These are phyloP conservation scores for Lentinula sp. DNA, from an alignment of 768 basidiomycete genomes.

Conservation along the genomic window DNA sequence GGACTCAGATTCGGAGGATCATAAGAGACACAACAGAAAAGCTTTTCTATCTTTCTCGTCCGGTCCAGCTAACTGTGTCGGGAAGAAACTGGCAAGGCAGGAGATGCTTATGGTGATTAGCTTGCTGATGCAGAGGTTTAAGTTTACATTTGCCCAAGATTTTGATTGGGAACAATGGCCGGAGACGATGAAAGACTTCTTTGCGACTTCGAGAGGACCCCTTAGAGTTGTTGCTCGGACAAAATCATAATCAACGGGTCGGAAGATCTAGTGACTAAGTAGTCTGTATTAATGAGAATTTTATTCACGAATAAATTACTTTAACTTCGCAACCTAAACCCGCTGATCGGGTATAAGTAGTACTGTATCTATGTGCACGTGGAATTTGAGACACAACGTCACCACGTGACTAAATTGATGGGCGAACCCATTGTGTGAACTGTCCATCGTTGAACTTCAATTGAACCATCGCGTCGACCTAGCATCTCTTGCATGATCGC, in stretches of 20 bases:
- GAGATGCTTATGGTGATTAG: conserved; percentile 33
- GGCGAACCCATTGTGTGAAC: too few relatives aligned
- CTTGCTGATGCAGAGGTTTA: conserved; percentile 27
- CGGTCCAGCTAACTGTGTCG: conserved; percentile 36
- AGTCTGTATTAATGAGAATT: too few relatives aligned
- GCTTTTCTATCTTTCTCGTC: conserved; percentile 34
- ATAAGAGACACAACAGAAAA: conserved; percentile 15
- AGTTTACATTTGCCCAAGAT: conserved; percentile 24
- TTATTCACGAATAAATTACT: too few relatives aligned
- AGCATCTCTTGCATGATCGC: conserved; percentile 3
- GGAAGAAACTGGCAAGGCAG: conserved; percentile 28
- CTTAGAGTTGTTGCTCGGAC: background rate
- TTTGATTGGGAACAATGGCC: conserved; percentile 6
- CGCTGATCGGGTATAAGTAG: too few relatives aligned
- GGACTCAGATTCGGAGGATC: background rate
- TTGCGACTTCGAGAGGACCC: conserved; percentile 1
- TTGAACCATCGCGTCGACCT: conserved; percentile 1
- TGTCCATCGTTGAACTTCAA: background rate
- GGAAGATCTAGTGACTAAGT: too few relatives aligned
- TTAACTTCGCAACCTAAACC: too few relatives aligned
- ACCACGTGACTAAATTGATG: too few relatives aligned
- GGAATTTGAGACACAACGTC: too few relatives aligned
- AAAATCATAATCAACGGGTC: background rate
- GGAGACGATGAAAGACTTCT: conserved; percentile 2
- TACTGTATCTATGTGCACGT: too few relatives aligned